Conservation (phyloP, 345 rosid genomes). For the Melastoma malabathricum region DNA sequence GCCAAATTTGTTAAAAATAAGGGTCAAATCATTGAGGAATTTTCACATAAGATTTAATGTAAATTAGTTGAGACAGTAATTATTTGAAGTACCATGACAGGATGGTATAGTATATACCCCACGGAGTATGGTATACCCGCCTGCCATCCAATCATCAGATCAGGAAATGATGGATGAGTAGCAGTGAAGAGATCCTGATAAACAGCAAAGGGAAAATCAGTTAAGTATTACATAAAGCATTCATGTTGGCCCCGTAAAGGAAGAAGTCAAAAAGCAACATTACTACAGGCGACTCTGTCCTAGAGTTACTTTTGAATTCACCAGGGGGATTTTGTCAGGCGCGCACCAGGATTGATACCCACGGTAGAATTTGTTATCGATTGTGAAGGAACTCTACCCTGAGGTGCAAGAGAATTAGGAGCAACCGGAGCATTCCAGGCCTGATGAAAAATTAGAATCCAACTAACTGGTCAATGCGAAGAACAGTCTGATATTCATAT, state of each 20-base stretch:
- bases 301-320: constrained; percentile 42
- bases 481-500: constrained; percentile 5
- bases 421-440: constrained; percentile 33
- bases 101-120: constrained; percentile 53
- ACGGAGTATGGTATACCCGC: constrained; percentile 46
- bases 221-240: not conserved
- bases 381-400: constrained; percentile 32
- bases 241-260: not conserved
- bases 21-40: too few relatives aligned
- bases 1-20: constrained; percentile 9
- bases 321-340: constrained; percentile 20
- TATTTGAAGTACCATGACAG: constrained; percentile 29
- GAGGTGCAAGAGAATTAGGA: constrained; percentile 29
- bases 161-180: constrained; percentile 39
- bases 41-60: too few relatives aligned
- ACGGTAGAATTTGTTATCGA: constrained; percentile 19
- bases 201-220: constrained; percentile 4
- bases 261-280: constrained; percentile 3
- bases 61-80: too few relatives aligned
- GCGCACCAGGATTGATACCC: constrained; percentile 18
- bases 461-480: constrained; percentile 1
- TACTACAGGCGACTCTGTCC: constrained; percentile 76
- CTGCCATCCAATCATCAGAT: constrained; percentile 63
- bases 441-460: constrained; percentile 24
- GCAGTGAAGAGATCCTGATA: constrained; percentile 68